These are phyloP conservation scores for Aschersonia sp. DNA, from an alignment of 2,329 filamentous ascomycete genomes.

Conservation along the genomic window DNA sequence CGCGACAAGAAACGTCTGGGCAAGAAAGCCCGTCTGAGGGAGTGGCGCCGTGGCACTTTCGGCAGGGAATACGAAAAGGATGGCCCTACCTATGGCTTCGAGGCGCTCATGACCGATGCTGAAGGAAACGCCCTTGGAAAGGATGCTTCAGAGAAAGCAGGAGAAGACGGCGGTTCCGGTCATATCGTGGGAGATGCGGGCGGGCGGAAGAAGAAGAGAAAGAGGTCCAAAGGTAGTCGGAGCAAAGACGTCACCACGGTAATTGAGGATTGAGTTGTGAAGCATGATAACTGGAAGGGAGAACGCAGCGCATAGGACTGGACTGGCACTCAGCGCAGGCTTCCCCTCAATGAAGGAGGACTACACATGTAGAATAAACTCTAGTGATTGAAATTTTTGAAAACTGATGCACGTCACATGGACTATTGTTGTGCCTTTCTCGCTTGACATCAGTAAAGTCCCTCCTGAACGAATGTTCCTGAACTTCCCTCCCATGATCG, in stretches of 20 bases:
- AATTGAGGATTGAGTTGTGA: neutral
- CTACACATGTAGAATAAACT: too few species aligned
- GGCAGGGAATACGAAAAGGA: slow-evolving; percentile 40
- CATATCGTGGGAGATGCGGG: slow-evolving; percentile 15
- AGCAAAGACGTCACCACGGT: neutral
- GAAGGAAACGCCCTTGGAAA: slow-evolving; percentile 1
- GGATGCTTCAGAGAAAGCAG: slow-evolving; percentile 3
- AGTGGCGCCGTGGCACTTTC: slow-evolving; percentile 64
- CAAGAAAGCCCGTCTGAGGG: slow-evolving; percentile 79
- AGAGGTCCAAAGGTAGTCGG: slow-evolving; percentile 32
- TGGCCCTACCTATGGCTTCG: slow-evolving; percentile 44
- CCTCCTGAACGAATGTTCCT: too few species aligned
- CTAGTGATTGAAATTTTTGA: too few species aligned
- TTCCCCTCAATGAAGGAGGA: too few species aligned
- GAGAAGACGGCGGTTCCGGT: slow-evolving; percentile 2
- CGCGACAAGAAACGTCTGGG: slow-evolving; percentile 77
- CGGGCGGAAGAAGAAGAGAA: slow-evolving; percentile 33
- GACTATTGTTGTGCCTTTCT: too few species aligned
- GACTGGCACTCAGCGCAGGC: too few species aligned
- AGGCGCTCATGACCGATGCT: slow-evolving; percentile 18
- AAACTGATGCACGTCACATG: too few species aligned
- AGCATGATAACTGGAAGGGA: too few species aligned
- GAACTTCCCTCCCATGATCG: too few species aligned
- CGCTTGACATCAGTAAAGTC: too few species aligned
- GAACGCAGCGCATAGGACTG: too few species aligned